These are phyloP conservation scores for Dendrocalamus latiflorus DNA, from an alignment of 202 grass and related monocot genomes.

Conservation along the genomic window DNA sequence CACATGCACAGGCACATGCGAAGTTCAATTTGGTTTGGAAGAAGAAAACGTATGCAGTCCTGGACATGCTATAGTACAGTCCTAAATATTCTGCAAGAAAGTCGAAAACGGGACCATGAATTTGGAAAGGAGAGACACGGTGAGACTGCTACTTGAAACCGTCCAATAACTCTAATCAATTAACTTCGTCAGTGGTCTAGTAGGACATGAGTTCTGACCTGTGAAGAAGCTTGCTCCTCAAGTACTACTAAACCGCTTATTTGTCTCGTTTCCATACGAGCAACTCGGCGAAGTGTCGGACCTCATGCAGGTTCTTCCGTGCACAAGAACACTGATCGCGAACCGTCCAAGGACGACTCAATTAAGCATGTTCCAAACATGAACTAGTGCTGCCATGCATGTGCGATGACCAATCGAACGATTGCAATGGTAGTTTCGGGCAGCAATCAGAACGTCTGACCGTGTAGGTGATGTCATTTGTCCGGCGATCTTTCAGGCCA, in stretches of 20 bases:
- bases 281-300: neutral
- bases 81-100: neutral
- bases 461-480: neutral
- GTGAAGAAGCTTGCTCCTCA: neutral
- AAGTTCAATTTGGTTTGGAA: neutral
- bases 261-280: neutral
- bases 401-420: neutral
- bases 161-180: neutral
- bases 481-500: neutral
- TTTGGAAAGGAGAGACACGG: neutral
- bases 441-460: neutral
- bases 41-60: neutral
- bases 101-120: neutral
- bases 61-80: neutral
- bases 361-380: slow-evolving; percentile 37
- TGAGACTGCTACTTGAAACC: neutral
- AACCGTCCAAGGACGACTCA: neutral
- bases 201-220: neutral
- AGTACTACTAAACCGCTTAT: neutral
- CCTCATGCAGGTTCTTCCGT: neutral
- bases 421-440: neutral
- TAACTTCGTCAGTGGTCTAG: neutral
- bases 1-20: neutral
- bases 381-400: neutral
- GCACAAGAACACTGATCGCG: no score